Conservation (phyloP, 192 early-diverging fungal genomes). For the Rhizophagus sp. region DNA sequence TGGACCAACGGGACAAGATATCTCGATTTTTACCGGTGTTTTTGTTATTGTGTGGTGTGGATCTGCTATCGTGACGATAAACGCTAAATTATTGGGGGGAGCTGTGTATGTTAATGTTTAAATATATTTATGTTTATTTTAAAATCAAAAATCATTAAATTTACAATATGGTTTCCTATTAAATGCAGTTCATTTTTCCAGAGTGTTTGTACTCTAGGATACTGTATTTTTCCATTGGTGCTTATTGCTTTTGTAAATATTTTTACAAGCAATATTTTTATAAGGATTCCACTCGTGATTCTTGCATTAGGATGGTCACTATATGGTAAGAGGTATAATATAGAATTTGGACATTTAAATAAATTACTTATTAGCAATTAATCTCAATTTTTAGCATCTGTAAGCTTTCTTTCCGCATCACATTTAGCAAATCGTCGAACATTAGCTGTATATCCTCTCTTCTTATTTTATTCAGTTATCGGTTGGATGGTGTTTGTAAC, state of each 20-base stretch:
- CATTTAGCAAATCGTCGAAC: conserved; percentile 83
- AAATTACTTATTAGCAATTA: background rate
- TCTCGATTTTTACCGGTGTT: conserved; percentile 85
- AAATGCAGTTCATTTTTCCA: conserved; percentile 89
- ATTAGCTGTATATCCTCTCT: conserved; percentile 92
- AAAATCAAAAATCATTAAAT: background rate
- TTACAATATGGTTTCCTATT: background rate
- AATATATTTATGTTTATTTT: background rate
- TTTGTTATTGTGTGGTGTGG: conserved; percentile 97
- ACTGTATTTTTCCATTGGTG: conserved; percentile 94
- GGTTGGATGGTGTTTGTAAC: conserved; percentile 91
- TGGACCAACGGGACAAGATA: conserved; percentile 78
- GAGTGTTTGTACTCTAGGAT: conserved; percentile 93
- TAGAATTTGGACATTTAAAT: background rate
- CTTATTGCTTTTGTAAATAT: conserved; percentile 74
- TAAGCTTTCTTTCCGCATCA: conserved; percentile 88
- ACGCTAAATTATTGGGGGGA: conserved; percentile 93
- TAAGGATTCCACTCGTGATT: conserved; percentile 72
- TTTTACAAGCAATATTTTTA: conserved; percentile 63
- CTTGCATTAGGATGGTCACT: conserved; percentile 86
- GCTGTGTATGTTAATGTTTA: conserved; percentile 63
- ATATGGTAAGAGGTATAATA: conserved; percentile 59
- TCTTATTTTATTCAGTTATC: conserved; percentile 93
- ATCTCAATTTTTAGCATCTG: conserved; percentile 62
- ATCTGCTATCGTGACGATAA: conserved; percentile 92